Base-by-base conservation (phyloP, 176 grass and related monocot species). In the Eleusine coracana region DNA sequence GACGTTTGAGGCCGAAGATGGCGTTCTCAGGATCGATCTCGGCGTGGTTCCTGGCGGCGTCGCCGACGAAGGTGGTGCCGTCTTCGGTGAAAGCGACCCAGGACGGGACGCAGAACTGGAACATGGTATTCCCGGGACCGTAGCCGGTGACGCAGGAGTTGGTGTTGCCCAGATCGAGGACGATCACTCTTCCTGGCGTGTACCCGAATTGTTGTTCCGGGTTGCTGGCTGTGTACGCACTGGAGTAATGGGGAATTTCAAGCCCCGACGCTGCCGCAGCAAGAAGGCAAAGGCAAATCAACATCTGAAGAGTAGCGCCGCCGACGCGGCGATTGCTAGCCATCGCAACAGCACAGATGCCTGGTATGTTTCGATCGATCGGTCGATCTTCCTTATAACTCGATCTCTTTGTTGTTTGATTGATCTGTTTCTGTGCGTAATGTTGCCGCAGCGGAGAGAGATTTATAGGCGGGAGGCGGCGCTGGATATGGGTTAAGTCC, bases 71-170 rank as follows among this genome's bases (percentile, higher is more conserved):
- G 50, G 12, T 5, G 20, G 51, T 8, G 9, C 66, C n/a, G 38
- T 71, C 38, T 13, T 21, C 50, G 10, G 51, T 21, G 67, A 81
- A 81, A 67, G 79, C 51, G 28, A 71, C 79, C n/a, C 79, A 71
- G 7, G 79, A 81, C 3, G 79, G 67, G 66, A 71, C 59, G 67
- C 67, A 81, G 51, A 61, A 44, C 14, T 55, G 79, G 38, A 60
- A 82, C 39, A 20, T 20, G 15, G 38, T 12, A 4, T 29, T 34
- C 20, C 1, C 27, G 1, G 1, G 6, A n/a, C 1, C 5, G 16
- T 82, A 60, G n/a, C 52, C 51, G 67, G 79, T 37, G 79, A 71
- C 20, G 16, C 79, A 82, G 0, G 79, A 80, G 17, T 79, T 79
- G 44, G 63, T 79, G 77, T 79, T 79, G 13, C 77, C 77, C 17